Evolutionary conservation across 2,329 filamentous ascomycete species (phyloP), one percentile per base, ranked within the genome.

Genomic region (Helotiales sp.): DNA sequence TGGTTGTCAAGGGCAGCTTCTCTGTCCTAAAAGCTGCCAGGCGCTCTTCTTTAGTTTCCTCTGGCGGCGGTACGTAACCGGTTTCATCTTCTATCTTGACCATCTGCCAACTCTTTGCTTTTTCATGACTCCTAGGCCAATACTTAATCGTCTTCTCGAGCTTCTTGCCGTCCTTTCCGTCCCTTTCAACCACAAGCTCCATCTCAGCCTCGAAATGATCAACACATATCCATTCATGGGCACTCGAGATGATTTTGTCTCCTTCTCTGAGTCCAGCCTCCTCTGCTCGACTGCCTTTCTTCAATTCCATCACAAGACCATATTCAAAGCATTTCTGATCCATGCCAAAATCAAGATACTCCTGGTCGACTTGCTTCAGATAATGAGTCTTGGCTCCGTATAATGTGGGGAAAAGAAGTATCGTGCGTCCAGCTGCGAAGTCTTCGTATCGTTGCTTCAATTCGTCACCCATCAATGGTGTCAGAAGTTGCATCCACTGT

Each of bases 311-410:
- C 6, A 68, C 61, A 13, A 50, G 12, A 4, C 63, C 62, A 12
- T 46, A 36, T 0, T 65, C 60, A 59, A 69, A 62, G 34, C 61
- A 63, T 0, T 44, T 25, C n/a, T 54, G 33, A 29, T 65, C 58
- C 48, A 69, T 64, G 1, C 67, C 64, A 49, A 69, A 65, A 29
- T 69, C 66, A 9, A 68, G 46, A 13, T 62, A 13, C 46, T 64
- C 61, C 24, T 67, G 59, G 19, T 65, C 49, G 24, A 63, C 36
- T 44, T 53, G 54, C 34, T 59, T 54, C 24, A 66, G 29, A 13
- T 49, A 46, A 46, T 66, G 60, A 29, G 46, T 62, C 12, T 54
- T 63, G 1, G 52, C 48, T 2, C 64, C 65, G 52, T 62, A 66
- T 10, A 63, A 33, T n/a, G 49, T n/a, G 13, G 55, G 29, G 2